Conservation (phyloP, 2,329 filamentous ascomycete genomes). For the Fusarium duplospermum region DNA sequence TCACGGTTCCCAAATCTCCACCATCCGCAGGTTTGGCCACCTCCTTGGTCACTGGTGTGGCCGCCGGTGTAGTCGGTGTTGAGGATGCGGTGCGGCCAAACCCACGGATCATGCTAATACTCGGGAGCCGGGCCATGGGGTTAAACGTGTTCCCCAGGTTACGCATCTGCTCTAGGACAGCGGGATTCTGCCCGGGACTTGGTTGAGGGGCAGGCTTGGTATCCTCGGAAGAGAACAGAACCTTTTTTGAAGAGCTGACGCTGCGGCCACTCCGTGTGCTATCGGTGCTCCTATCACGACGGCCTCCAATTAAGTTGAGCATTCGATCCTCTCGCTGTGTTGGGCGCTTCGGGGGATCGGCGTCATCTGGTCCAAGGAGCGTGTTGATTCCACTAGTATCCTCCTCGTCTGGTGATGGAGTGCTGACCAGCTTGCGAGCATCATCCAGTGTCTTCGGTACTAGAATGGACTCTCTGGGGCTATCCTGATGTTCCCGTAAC, state of each 20-base stretch:
- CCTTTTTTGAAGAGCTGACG: slow-evolving; percentile 69
- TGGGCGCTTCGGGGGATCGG: slow-evolving; percentile 46
- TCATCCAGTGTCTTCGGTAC: slow-evolving; percentile 94
- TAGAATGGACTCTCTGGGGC: slow-evolving; percentile 59
- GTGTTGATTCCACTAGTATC: slow-evolving; percentile 70
- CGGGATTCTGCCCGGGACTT: slow-evolving; percentile 56
- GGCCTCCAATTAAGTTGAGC: slow-evolving; percentile 77
- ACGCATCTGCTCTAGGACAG: slow-evolving; percentile 82
- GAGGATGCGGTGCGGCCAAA: slow-evolving; percentile 71
- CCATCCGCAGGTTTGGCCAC: slow-evolving; percentile 59
- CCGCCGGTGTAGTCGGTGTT: slow-evolving; percentile 47
- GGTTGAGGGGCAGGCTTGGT: slow-evolving; percentile 32
- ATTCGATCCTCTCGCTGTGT: slow-evolving; percentile 70
- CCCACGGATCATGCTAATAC: slow-evolving; percentile 79
- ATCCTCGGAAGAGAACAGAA: slow-evolving; percentile 60
- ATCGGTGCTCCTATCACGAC: slow-evolving; percentile 82
- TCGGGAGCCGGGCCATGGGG: slow-evolving; percentile 80
- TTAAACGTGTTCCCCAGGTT: slow-evolving; percentile 85
- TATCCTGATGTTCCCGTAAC: slow-evolving; percentile 76
- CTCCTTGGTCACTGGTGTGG: slow-evolving; percentile 54
- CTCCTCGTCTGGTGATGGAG: slow-evolving; percentile 72
- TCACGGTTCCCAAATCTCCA: slow-evolving; percentile 68
- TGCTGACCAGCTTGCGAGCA: slow-evolving; percentile 87
- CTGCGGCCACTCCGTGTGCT: slow-evolving; percentile 75
- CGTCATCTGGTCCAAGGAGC: slow-evolving; percentile 56